phyloP scores from a whole-genome alignment of 2,329 filamentous ascomycete genomes.

The Leptographium procerum region DNA sequence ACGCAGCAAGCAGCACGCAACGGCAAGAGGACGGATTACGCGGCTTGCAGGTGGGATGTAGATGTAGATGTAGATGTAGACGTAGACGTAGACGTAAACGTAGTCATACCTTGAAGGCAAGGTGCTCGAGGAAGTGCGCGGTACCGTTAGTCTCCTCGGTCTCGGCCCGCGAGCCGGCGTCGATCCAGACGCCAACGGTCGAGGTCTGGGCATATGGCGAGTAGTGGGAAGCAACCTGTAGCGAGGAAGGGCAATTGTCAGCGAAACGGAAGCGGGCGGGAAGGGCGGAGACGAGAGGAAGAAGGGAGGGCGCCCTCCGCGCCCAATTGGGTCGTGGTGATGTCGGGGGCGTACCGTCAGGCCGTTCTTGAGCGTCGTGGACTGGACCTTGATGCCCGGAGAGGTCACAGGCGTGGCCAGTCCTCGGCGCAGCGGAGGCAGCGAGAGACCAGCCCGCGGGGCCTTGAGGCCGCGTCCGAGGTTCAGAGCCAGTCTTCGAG shows the following conservation, averaged over 20 bases:
- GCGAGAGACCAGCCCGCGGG: constrained; percentile 65
- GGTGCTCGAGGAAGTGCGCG: constrained; percentile 98
- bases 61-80: too few species aligned
- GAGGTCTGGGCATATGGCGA: constrained; percentile 97
- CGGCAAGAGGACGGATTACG: not conserved
- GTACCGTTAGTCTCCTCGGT: constrained; percentile 98
- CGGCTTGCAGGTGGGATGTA: too few species aligned
- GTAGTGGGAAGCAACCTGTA: constrained; percentile 91
- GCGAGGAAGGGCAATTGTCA: constrained; percentile 1
- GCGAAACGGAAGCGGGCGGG: constrained; percentile 8
- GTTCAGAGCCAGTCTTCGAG: constrained; percentile 92
- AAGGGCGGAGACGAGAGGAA: constrained; percentile 16
- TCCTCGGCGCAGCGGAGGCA: constrained; percentile 69
- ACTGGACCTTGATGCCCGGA: constrained; percentile 68
- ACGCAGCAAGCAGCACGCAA: too few species aligned
- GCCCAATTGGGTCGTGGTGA: constrained; percentile 16
- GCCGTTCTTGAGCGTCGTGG: constrained; percentile 93
- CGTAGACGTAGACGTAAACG: too few species aligned
- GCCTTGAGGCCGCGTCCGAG: constrained; percentile 82
- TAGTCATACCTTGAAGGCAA: constrained; percentile 98
- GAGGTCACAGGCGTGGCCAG: constrained; percentile 73
- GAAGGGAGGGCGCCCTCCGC: constrained; percentile 24
- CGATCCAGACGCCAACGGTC: constrained; percentile 98
- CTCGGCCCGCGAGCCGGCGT: constrained; percentile 95
- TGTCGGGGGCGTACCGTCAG: constrained; percentile 59